Percentiles rank a stretch among this genome's conserved stretches.
These are phyloP conservation scores for Verticillium klebahnii DNA, from an alignment of 2,329 filamentous ascomycete species.

Conservation along the genomic window DNA sequence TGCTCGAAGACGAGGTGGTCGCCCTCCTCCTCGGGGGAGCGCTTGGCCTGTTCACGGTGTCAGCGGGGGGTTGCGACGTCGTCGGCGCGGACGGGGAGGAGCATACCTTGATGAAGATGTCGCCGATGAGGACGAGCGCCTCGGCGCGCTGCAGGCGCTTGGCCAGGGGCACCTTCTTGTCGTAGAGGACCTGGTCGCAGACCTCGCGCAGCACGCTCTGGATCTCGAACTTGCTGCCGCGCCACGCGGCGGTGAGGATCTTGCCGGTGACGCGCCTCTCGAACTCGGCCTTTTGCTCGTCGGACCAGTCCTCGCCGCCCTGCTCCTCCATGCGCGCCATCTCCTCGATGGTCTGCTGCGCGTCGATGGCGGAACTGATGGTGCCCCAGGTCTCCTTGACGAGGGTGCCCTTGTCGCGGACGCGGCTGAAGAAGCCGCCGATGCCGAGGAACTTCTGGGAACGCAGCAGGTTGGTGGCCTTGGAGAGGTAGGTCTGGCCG, in stretches of 20 bases:
- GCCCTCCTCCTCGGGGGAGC: conserved; percentile 92
- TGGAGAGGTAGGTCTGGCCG: conserved; percentile 83
- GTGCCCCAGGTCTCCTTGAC: conserved; percentile 99
- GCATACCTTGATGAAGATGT: conserved; percentile 78
- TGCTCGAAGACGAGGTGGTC: conserved; percentile 99
- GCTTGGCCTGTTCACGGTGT: conserved; percentile 58
- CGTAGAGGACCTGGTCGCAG: conserved; percentile 80
- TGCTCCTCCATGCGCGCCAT: conserved; percentile 95
- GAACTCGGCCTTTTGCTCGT: conserved; percentile 93
- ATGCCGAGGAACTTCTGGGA: conserved; percentile 97
- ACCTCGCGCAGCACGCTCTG: conserved; percentile 93
- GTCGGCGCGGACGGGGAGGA: too few species aligned
- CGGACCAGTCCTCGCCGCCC: conserved; percentile 96
- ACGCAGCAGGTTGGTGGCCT: conserved; percentile 83
- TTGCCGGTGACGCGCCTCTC: conserved; percentile 95
- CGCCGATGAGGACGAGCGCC: conserved; percentile 81
- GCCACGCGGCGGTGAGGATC: conserved; percentile 94
- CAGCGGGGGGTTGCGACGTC: too few species aligned
- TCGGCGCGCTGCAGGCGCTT: conserved; percentile 92
- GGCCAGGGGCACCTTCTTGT: conserved; percentile 69
- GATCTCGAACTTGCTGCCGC: conserved; percentile 96
- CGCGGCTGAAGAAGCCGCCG: conserved; percentile 84
- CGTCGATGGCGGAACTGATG: conserved; percentile 92
- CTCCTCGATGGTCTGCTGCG: conserved; percentile 97
- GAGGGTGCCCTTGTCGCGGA: conserved; percentile 94